A percentile compares a stretch with the other conserved stretches of the same genome.
Evolutionary conservation across 495 filamentous ascomycete species (phyloP).

Genomic region (Aspergillus olivimuriae): DNA sequence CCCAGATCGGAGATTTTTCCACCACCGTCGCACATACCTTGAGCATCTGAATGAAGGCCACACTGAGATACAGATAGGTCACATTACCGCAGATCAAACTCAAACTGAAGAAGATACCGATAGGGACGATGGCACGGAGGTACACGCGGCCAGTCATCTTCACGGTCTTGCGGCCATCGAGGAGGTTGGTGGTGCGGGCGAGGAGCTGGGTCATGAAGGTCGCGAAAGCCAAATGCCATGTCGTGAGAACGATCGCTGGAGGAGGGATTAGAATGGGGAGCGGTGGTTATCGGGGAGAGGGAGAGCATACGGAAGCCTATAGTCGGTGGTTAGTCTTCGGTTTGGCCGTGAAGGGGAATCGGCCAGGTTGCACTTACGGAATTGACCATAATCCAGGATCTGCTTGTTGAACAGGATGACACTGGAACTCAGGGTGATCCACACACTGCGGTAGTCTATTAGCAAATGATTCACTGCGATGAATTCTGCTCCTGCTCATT

Average conservation of each 20-base stretch:
- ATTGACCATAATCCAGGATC: constrained; percentile 76
- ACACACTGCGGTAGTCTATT: constrained; percentile 71
- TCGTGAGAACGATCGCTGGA: constrained; percentile 67
- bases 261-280: constrained; percentile 6
- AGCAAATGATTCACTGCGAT: no score
- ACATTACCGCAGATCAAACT: constrained; percentile 92
- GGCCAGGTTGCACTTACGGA: constrained; percentile 55
- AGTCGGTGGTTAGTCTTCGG: no score
- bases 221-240: constrained; percentile 87
- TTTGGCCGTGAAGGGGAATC: no score
- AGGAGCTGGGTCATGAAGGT: constrained; percentile 87
- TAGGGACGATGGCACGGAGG: constrained; percentile 84
- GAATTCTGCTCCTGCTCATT: no score
- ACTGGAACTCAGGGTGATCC: constrained; percentile 86
- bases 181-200: constrained; percentile 73
- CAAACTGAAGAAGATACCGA: constrained; percentile 88
- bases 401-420: constrained; percentile 99
- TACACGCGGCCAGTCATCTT: constrained; percentile 94
- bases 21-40: constrained; percentile 51
- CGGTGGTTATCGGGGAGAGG: constrained; percentile 5
- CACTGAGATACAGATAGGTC: constrained; percentile 86
- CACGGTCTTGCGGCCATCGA: constrained; percentile 84
- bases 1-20: background rate
- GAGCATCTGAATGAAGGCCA: constrained; percentile 97
- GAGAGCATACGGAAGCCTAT: constrained; percentile 37